Evolutionary conservation across 352 stramenopile genomes (phyloP).

Genomic region (Pythium plurisporium): DNA sequence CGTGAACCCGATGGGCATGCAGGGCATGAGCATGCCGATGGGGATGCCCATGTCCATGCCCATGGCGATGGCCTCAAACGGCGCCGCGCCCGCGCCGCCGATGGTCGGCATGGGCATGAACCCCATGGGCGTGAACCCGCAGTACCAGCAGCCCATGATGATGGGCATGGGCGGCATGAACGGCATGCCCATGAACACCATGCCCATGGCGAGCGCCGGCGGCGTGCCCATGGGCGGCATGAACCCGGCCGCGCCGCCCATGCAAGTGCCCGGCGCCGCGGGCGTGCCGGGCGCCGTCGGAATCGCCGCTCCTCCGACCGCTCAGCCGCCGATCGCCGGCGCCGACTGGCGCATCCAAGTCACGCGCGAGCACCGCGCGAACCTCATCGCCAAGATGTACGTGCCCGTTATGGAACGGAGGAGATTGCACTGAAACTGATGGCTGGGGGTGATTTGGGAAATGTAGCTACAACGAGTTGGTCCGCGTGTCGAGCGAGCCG

Average conservation of each 20-base stretch:
- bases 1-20: constrained; percentile 66
- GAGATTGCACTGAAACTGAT: too few species aligned
- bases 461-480: constrained; percentile 81
- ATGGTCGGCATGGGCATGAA: constrained; percentile 52
- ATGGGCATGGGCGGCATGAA: constrained; percentile 57
- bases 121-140: constrained; percentile 47
- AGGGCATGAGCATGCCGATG: constrained; percentile 68
- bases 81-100: constrained; percentile 27
- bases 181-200: constrained; percentile 42
- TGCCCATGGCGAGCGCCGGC: constrained; percentile 14
- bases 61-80: constrained; percentile 44
- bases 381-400: constrained; percentile 85
- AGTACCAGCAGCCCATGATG: constrained; percentile 28
- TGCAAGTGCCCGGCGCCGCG: constrained; percentile 6
- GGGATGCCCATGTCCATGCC: constrained; percentile 39
- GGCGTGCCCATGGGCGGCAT: constrained; percentile 20
- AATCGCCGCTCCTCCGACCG: constrained; percentile 14
- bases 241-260: constrained; percentile 27
- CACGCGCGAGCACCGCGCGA: constrained; percentile 73
- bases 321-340: constrained; percentile 27
- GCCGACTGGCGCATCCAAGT: constrained; percentile 80
- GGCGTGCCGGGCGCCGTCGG: constrained; percentile 6
- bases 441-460: too few species aligned
- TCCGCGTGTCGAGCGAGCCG: constrained; percentile 74
- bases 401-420: constrained; percentile 13